Percentiles rank a stretch among this genome's conserved stretches.
These are phyloP conservation scores for Phallus indusiatus DNA, from an alignment of 768 basidiomycete species.

Conservation along the genomic window DNA sequence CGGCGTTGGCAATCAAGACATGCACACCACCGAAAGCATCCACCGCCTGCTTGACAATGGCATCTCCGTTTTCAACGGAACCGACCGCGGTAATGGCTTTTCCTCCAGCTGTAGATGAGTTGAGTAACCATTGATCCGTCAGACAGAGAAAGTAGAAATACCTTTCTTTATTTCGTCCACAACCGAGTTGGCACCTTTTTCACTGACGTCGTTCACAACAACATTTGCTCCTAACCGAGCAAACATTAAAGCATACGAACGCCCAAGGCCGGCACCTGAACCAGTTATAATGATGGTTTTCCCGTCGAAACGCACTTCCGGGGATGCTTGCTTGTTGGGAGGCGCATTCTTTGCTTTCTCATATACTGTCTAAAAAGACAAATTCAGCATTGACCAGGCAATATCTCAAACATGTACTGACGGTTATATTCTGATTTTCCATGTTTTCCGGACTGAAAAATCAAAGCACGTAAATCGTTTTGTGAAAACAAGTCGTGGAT, in stretches of 20 bases:
- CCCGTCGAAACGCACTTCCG: constrained; percentile 71
- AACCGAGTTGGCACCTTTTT: constrained; percentile 73
- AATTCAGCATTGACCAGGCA: background rate
- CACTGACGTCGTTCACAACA: constrained; percentile 90
- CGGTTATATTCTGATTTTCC: background rate
- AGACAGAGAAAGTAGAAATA: constrained; percentile 21
- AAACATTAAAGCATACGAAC: constrained; percentile 88
- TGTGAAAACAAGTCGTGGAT: background rate
- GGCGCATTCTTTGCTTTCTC: constrained; percentile 53
- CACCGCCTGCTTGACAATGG: constrained; percentile 77
- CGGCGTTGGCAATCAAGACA: constrained; percentile 85
- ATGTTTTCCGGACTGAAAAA: constrained; percentile 1
- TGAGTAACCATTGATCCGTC: background rate
- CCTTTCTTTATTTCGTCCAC: constrained; percentile 81
- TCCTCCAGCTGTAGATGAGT: constrained; percentile 59
- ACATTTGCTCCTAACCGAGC: constrained; percentile 91
- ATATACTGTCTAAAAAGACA: constrained; percentile 38
- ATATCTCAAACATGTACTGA: background rate
- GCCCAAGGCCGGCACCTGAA: constrained; percentile 89
- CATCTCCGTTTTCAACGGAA: constrained; percentile 88
- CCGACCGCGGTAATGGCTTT: constrained; percentile 76
- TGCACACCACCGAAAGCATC: constrained; percentile 86
- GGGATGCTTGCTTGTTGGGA: constrained; percentile 57
- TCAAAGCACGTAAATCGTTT: background rate
- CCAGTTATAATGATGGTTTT: constrained; percentile 94